Evolutionary conservation across 352 stramenopile genomes (phyloP).

Genomic region (Pythium folliculosum): DNA sequence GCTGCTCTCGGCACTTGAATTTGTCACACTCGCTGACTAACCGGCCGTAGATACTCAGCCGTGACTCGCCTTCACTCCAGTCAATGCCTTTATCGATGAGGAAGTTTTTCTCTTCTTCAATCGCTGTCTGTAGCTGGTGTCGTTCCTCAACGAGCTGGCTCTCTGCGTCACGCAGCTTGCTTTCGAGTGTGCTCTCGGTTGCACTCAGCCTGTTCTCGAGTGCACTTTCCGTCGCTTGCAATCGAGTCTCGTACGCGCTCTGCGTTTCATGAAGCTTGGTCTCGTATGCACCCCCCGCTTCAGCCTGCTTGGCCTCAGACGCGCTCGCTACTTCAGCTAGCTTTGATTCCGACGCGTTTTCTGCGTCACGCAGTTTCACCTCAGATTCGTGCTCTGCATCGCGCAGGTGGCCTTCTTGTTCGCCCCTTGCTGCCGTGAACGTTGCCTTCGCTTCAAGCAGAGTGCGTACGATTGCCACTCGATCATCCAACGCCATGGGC

Average conservation of each 20-base stretch:
- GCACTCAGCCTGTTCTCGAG: background rate
- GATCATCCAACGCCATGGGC: background rate
- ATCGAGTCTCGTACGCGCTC: background rate
- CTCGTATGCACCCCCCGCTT: background rate
- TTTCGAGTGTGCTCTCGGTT: background rate
- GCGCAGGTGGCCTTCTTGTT: background rate
- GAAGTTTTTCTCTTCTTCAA: constrained; percentile 13
- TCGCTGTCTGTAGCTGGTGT: background rate
- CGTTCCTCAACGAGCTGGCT: background rate
- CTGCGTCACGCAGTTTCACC: background rate
- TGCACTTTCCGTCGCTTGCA: background rate
- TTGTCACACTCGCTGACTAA: constrained; percentile 1
- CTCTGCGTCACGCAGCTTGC: background rate
- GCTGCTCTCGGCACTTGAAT: background rate
- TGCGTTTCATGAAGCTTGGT: background rate
- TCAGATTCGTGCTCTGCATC: background rate
- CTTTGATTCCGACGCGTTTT: background rate
- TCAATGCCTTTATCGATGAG: constrained; percentile 4
- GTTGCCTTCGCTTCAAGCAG: constrained; percentile 3
- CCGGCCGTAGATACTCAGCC: background rate
- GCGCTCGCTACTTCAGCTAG: background rate
- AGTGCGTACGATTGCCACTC: background rate
- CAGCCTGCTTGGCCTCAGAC: background rate
- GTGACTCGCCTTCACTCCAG: constrained; percentile 11
- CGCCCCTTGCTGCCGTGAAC: background rate